Evolutionary conservation across 257 asterid species (phyloP).

Genomic region (Ehretia macrophylla): DNA sequence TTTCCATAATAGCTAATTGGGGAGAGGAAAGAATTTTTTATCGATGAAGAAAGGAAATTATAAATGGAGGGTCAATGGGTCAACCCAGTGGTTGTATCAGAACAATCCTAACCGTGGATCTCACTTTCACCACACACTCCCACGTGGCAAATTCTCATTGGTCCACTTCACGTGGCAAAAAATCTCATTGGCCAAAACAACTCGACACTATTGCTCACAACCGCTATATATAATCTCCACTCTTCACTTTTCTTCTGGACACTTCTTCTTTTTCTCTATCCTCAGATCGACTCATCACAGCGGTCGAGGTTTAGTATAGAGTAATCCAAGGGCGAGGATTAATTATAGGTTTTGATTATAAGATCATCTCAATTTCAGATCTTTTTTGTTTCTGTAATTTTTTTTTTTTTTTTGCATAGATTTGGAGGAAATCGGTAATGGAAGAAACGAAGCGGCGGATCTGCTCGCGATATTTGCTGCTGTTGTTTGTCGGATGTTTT

Average conservation of each 20-base stretch:
- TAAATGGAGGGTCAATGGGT: neutral
- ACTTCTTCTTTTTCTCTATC: slow-evolving; percentile 8
- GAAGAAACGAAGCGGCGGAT: slow-evolving; percentile 49
- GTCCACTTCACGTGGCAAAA: slow-evolving; percentile 21
- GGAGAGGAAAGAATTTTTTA: no score
- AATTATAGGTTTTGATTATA: neutral
- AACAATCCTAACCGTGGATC: slow-evolving; percentile 20
- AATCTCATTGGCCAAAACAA: slow-evolving; percentile 56
- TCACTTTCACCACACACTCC: neutral
- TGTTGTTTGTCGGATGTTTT: slow-evolving; percentile 50
- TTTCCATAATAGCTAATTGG: no score
- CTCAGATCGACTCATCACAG: slow-evolving; percentile 24
- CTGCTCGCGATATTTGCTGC: slow-evolving; percentile 42
- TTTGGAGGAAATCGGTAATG: slow-evolving; percentile 20
- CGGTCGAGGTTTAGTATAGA: neutral
- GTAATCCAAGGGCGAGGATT: neutral
- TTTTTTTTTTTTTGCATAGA: neutral
- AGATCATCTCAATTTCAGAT: neutral
- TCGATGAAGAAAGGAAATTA: no score
- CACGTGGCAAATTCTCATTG: slow-evolving; percentile 19
- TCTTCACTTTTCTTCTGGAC: slow-evolving; percentile 1
- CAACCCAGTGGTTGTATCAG: slow-evolving; percentile 10
- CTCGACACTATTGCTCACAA: slow-evolving; percentile 27
- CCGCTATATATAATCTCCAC: slow-evolving; percentile 34
- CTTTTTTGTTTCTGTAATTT: no score